phyloP scores from a whole-genome alignment of 2,329 filamentous ascomycete genomes.

The Apiospora hydei region DNA sequence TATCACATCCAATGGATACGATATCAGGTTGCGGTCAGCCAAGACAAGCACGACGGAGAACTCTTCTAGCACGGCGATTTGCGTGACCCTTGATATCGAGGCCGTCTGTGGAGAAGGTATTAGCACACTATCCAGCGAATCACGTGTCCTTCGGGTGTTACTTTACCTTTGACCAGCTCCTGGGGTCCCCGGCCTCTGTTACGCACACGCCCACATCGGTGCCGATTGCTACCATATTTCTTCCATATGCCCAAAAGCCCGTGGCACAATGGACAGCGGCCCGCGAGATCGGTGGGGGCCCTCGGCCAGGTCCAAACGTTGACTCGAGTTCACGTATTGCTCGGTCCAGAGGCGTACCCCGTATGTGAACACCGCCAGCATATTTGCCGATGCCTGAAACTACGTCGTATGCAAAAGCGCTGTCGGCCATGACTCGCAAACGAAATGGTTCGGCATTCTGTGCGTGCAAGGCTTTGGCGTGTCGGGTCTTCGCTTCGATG shows the following conservation, averaged over 20 bases:
- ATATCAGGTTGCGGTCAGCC: slow-evolving; percentile 88
- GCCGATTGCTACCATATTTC: slow-evolving; percentile 89
- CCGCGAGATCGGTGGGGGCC: slow-evolving; percentile 80
- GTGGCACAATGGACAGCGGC: slow-evolving; percentile 93
- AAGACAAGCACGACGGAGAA: slow-evolving; percentile 93
- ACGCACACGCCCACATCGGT: slow-evolving; percentile 95
- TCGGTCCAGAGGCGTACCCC: slow-evolving; percentile 88
- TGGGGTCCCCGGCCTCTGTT: slow-evolving; percentile 85
- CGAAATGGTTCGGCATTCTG: slow-evolving; percentile 97
- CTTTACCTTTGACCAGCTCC: slow-evolving; percentile 87
- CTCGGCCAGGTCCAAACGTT: slow-evolving; percentile 72
- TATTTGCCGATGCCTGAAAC: slow-evolving; percentile 66
- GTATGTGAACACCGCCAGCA: slow-evolving; percentile 73
- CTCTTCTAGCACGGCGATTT: slow-evolving; percentile 93
- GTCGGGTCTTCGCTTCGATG: slow-evolving; percentile 90
- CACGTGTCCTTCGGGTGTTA: background rate
- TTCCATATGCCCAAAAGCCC: slow-evolving; percentile 84
- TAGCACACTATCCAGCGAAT: slow-evolving; percentile 29
- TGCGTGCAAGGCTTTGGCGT: slow-evolving; percentile 85
- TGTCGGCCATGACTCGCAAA: slow-evolving; percentile 88
- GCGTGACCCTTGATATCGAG: slow-evolving; percentile 78
- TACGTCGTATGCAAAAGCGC: slow-evolving; percentile 83
- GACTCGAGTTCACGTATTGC: slow-evolving; percentile 89
- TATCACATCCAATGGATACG: slow-evolving; percentile 91
- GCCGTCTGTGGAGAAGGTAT: slow-evolving; percentile 66